Evolutionary conservation across 1,284 basidiomycete genomes (phyloP), one percentile per base, ranked within the genome.

Genomic region (Porogramme epimiltina): DNA sequence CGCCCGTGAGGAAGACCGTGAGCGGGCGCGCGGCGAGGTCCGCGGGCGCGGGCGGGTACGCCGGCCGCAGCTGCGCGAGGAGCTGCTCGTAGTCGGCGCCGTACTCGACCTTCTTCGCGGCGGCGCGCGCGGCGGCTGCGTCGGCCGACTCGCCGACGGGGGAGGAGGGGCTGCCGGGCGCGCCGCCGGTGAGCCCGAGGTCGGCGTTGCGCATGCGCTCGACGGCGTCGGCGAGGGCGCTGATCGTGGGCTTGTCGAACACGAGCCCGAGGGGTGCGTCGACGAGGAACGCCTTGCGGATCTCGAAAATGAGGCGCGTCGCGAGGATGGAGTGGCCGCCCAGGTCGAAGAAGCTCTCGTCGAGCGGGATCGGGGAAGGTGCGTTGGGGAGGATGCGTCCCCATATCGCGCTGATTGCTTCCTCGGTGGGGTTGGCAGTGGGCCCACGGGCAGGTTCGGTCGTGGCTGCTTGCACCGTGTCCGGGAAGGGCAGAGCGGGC

Each of bases 241-340:
- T 71, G 57, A 98, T 86, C 2, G 93, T 98, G 0, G 97, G 95
- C 62, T 90, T 79, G 53, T 96, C 92, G 70, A 98, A 99, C 25
- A 99, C 87, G 41, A 98, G 78, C 9, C 95, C 93, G 18, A 99
- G 78, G 0, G 97, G 96, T 2, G 93, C 93, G 54, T 95, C 88
- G 38, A 98, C 81, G 13, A 96, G 89, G 66, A 99, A 96, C 0
- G 81, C 76, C 74, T 96, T 98, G 67, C 97, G 88, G 55, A 99
- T 88, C 72, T 98, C 94, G 67, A 99, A 99, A 61, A 99, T 93
- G 56, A 99, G 84, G 25, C 96, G 87, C 3, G 96, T 99, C 0
- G 96, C 97, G 22, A 99, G 83, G 65, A 99, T 98, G 13, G 97
- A 99, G 74, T 99, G 97, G 2, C 97, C 97, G 34, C 97, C 97